Conservation (phyloP, 768 basidiomycete genomes). For the Tylopilus subfusipes region DNA sequence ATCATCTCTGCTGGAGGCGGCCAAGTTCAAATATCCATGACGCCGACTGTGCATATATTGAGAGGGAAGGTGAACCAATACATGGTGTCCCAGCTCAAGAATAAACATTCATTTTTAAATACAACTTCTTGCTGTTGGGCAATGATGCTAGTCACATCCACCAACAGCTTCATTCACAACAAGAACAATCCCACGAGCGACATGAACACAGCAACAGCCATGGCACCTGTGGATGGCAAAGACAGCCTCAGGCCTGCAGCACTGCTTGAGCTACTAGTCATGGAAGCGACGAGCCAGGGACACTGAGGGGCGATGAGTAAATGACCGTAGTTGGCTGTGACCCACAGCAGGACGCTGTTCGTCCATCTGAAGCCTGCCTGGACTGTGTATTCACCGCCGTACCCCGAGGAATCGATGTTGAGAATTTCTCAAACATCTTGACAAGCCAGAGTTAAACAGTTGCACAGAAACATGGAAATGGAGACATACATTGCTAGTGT, state of each 20-base stretch:
- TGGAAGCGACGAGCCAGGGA: conserved; percentile 39
- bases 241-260: neutral
- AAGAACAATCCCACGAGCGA: conserved; percentile 1
- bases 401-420: conserved; percentile 75
- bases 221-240: neutral
- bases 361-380: conserved; percentile 90
- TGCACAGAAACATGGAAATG: no score
- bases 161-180: no score
- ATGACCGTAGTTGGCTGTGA: conserved; percentile 62
- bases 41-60: conserved; percentile 54
- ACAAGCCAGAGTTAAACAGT: neutral
- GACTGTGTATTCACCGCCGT: conserved; percentile 86
- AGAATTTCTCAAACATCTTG: conserved; percentile 89
- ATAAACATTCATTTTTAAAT: no score
- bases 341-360: conserved; percentile 76
- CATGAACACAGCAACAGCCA: neutral
- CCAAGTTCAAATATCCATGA: conserved; percentile 48
- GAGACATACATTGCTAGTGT: conserved; percentile 67
- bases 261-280: neutral
- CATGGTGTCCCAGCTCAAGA: no score
- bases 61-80: conserved; percentile 48
- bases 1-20: conserved; percentile 72
- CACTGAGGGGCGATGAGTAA: conserved; percentile 61
- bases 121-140: no score
- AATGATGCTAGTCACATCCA: no score